Evolutionary conservation across 257 asterid species (phyloP), one percentile per base, ranked within the genome.

Genomic region (Scutellaria minor): DNA sequence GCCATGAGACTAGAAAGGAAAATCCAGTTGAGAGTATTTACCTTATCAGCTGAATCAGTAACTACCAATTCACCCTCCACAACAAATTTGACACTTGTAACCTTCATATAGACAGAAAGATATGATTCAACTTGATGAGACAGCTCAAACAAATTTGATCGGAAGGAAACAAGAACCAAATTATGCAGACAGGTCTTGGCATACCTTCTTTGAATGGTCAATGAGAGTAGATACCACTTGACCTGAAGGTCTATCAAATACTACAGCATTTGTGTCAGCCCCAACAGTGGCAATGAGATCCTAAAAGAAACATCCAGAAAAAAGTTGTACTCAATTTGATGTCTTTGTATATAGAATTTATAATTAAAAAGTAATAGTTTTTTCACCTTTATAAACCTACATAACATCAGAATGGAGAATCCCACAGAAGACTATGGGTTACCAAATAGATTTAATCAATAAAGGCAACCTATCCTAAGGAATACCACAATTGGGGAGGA

Each of bases 211-310:
- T 46, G 98, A 87, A 73, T 95, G 99, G 75, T 97, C 99, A 83
- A 88, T 86, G 69, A 95, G 98, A 15, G 97, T 95, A 42, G 99
- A 88, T 77, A 92, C 83, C 50, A 92, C 92, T 82, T 90, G 90
- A 77, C 98, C 99, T 47, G 98, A 90, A 41, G 91, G 77, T 72
- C 90, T 87, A 86, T 92, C 92, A 67, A 95, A 95, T 64, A 95
- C 74, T 53, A 95, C 98, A 54, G 88, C 94, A 78, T 90, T 95
- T 51, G 98, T 64, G 83, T 92, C 98, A 44, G 75, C 83, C 62
- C 99, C 99, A 63, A 88, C 99, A 77, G 97, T 88, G 61, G 98
- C 98, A 83, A 95, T 88, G 60, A 92, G 83, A 79, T 92, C 99
- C 99, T 95, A 72, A 37, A 64, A 42, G 73, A 68, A 56, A 70